These are phyloP conservation scores for Gynandropsis gynandra DNA, from an alignment of 345 rosid species.

Conservation along the genomic window DNA sequence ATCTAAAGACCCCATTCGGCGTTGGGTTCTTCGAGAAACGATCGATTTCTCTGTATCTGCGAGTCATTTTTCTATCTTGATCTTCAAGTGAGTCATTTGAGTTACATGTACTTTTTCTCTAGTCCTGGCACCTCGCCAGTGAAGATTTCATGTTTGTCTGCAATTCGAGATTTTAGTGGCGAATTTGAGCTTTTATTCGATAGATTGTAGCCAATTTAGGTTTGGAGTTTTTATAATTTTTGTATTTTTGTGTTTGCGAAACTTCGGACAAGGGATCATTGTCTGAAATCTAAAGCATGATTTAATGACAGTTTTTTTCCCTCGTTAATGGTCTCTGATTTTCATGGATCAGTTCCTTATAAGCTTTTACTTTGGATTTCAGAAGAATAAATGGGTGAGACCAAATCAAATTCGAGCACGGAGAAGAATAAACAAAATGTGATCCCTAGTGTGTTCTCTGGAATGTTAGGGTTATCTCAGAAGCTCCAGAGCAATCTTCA, in stretches of 20 bases:
- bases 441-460: conserved; percentile 32
- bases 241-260: no score
- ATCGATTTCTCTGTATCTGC: conserved; percentile 3
- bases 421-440: conserved; percentile 27
- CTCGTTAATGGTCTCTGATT: neutral
- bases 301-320: no score
- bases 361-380: conserved; percentile 3
- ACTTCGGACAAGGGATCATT: no score
- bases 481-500: conserved; percentile 41
- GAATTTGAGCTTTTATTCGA: no score
- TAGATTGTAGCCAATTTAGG: no score
- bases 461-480: conserved; percentile 45
- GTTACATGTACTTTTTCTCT: no score
- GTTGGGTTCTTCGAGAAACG: conserved; percentile 13
- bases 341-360: conserved; percentile 1
- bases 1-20: conserved; percentile 13
- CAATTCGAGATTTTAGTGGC: no score
- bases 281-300: no score
- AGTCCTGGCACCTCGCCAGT: no score
- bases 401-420: conserved; percentile 21
- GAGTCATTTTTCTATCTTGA: neutral
- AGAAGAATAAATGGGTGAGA: conserved; percentile 33
- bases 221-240: no score
- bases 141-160: no score
- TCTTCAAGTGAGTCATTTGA: no score